A percentile compares a stretch with the other conserved stretches of the same genome.
These are phyloP conservation scores for Cryptococcus neoformans DNA, from an alignment of 1,284 basidiomycete species.

Conservation along the genomic window DNA sequence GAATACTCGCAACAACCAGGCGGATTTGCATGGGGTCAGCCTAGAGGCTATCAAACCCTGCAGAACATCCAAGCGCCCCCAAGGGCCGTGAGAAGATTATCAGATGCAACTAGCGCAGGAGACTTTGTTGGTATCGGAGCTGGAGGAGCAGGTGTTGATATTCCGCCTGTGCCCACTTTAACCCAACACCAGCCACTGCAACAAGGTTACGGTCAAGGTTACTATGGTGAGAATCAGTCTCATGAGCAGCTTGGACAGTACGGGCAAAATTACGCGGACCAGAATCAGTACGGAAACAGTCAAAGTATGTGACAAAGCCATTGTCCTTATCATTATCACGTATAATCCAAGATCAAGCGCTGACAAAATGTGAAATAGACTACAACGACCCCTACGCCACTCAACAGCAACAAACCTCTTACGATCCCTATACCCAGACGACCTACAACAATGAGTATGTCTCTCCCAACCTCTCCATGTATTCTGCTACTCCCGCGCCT, in stretches of 20 bases:
- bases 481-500: constrained; percentile 4
- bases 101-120: constrained; percentile 24
- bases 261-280: constrained; percentile 13
- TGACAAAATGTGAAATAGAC: constrained; percentile 1
- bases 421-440: constrained; percentile 19
- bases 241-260: not conserved
- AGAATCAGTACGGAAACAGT: constrained; percentile 1
- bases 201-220: constrained; percentile 13
- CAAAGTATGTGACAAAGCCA: constrained; percentile 1
- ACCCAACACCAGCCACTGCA: constrained; percentile 2
- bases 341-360: not conserved
- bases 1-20: constrained; percentile 1
- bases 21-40: constrained; percentile 7
- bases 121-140: constrained; percentile 37
- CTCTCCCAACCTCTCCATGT: not conserved
- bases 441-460: constrained; percentile 15
- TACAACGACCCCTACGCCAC: constrained; percentile 20
- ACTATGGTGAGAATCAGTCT: constrained; percentile 5
- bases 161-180: not conserved
- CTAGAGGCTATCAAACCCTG: constrained; percentile 7
- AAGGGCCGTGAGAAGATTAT: constrained; percentile 16
- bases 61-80: constrained; percentile 12
- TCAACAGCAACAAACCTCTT: constrained; percentile 6
- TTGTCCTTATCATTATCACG: not conserved
- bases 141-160: constrained; percentile 29